These are phyloP conservation scores for Termitomyces sp. DNA, from an alignment of 768 basidiomycete genomes.

Conservation along the genomic window DNA sequence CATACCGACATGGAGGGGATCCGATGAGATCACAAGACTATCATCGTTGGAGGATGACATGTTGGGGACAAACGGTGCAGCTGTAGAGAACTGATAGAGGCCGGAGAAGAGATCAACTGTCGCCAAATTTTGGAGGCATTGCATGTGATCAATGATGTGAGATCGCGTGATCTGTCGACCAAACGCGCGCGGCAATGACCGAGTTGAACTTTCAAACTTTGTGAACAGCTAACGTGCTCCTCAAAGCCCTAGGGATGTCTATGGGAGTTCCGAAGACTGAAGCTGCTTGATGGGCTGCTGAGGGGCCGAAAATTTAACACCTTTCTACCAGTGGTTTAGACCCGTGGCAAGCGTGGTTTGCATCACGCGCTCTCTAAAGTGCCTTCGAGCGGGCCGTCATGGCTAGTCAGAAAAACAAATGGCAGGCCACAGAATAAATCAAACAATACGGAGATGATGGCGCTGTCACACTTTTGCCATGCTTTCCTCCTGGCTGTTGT, in stretches of 20 bases:
- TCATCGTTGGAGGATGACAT: conserved; percentile 33
- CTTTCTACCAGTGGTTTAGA: neutral
- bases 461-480: neutral
- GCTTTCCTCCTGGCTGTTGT: conserved; percentile 6
- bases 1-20: conserved; percentile 57
- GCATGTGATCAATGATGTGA: conserved; percentile 14
- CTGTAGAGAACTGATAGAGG: neutral
- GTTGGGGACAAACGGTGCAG: neutral
- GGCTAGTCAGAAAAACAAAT: neutral
- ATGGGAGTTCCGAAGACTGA: too few species aligned
- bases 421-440: neutral
- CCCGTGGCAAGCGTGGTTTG: neutral
- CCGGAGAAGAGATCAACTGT: neutral
- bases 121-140: neutral
- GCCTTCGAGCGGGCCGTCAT: conserved; percentile 9
- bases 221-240: too few species aligned
- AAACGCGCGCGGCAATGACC: too few species aligned
- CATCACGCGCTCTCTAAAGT: conserved; percentile 5
- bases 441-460: neutral
- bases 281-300: too few species aligned
- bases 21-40: conserved; percentile 51
- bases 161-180: conserved; percentile 13
- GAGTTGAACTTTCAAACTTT: neutral
- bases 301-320: neutral
- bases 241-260: neutral